Conservation (phyloP, 139 green algal genomes). For the Mychonastes homosphaera region DNA sequence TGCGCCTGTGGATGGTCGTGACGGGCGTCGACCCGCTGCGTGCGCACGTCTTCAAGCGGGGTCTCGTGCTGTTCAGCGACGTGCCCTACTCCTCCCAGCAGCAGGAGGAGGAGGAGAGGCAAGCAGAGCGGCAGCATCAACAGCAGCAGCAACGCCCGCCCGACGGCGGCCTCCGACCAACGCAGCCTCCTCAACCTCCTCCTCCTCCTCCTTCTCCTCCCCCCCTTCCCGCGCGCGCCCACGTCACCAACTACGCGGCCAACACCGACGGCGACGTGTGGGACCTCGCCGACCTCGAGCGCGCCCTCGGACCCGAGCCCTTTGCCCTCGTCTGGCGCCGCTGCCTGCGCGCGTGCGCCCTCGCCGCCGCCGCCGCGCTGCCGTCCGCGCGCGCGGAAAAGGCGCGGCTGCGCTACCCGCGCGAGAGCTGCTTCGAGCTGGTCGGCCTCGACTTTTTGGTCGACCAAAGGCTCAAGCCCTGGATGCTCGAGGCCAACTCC, state of each 20-base stretch:
- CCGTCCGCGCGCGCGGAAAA: too few relatives aligned
- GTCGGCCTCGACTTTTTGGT: constrained; percentile 51
- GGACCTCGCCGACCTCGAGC: constrained; percentile 30
- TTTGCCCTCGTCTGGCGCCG: neutral
- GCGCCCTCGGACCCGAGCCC: neutral
- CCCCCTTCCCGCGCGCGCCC: constrained; percentile 30
- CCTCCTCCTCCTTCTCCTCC: too few relatives aligned
- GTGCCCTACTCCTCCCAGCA: constrained; percentile 4
- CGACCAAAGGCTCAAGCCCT: constrained; percentile 33
- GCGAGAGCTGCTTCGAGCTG: too few relatives aligned
- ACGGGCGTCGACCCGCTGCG: constrained; percentile 30
- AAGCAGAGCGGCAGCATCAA: too few relatives aligned
- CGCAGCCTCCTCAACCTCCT: too few relatives aligned
- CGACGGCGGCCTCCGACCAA: too few relatives aligned
- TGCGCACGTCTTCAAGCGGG: constrained; percentile 32
- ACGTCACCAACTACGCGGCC: constrained; percentile 52
- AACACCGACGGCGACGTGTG: constrained; percentile 47
- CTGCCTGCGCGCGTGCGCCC: neutral
- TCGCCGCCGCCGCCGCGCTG: neutral
- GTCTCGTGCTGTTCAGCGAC: constrained; percentile 45
- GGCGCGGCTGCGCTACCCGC: too few relatives aligned
- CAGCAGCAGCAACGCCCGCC: too few relatives aligned
- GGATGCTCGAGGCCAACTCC: constrained; percentile 52
- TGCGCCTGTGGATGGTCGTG: constrained; percentile 45
- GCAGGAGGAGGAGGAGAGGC: neutral